These are phyloP conservation scores for Athelia sp. DNA, from an alignment of 1,284 basidiomycete genomes.

Conservation along the genomic window DNA sequence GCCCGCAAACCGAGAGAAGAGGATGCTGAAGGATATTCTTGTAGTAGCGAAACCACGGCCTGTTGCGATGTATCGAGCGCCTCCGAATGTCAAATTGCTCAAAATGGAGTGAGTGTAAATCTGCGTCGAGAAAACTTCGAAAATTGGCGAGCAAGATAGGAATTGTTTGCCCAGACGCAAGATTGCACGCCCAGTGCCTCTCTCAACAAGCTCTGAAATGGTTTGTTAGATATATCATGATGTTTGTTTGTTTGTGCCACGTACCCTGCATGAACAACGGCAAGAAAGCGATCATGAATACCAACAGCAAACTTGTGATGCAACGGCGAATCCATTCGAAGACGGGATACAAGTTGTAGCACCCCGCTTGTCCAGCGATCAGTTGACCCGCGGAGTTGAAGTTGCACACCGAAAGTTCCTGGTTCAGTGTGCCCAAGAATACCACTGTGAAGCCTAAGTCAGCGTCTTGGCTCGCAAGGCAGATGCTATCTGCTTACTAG, in stretches of 20 bases:
- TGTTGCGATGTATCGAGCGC: slow-evolving; percentile 97
- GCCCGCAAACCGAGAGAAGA: slow-evolving; percentile 94
- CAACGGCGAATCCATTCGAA: slow-evolving; percentile 92
- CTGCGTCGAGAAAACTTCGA: slow-evolving; percentile 95
- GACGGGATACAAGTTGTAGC: slow-evolving; percentile 87
- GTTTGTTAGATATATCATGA: slow-evolving; percentile 7
- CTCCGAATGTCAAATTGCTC: slow-evolving; percentile 92
- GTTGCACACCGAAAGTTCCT: slow-evolving; percentile 71
- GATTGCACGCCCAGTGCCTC: slow-evolving; percentile 85
- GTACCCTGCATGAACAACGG: slow-evolving; percentile 90
- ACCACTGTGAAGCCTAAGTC: slow-evolving; percentile 51
- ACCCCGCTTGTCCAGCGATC: slow-evolving; percentile 73
- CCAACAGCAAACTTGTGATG: slow-evolving; percentile 94
- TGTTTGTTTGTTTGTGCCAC: slow-evolving; percentile 11
- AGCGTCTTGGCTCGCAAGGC: slow-evolving; percentile 8
- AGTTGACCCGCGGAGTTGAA: slow-evolving; percentile 72
- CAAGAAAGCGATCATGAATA: slow-evolving; percentile 93
- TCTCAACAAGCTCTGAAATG: slow-evolving; percentile 79
- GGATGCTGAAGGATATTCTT: slow-evolving; percentile 86
- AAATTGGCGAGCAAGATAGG: slow-evolving; percentile 87
- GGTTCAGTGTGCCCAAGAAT: slow-evolving; percentile 88
- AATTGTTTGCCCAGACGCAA: slow-evolving; percentile 91
- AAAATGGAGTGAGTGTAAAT: slow-evolving; percentile 95
- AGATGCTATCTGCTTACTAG: slow-evolving; percentile 46
- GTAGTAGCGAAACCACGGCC: slow-evolving; percentile 96